phyloP scores from a whole-genome alignment of 1,284 basidiomycete genomes.

The Puccinia hordei region DNA sequence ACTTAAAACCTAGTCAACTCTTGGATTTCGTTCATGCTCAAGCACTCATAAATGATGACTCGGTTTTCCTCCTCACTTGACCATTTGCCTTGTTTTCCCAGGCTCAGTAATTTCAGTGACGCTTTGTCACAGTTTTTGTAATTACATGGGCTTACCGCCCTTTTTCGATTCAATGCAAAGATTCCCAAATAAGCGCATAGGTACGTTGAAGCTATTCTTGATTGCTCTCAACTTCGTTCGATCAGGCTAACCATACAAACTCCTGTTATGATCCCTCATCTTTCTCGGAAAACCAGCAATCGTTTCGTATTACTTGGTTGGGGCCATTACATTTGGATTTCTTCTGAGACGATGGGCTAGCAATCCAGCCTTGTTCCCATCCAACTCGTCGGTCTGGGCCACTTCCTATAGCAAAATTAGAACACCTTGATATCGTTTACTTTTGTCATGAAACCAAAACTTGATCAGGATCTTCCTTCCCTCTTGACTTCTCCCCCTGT shows the following conservation, averaged over 20 bases:
- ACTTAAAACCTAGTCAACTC: background rate
- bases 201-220: slow-evolving; percentile 58
- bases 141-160: slow-evolving; percentile 85
- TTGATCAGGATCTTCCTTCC: too few species aligned
- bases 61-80: background rate
- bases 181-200: slow-evolving; percentile 60
- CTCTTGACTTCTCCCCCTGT: too few species aligned
- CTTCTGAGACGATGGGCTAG: slow-evolving; percentile 1
- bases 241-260: too few species aligned
- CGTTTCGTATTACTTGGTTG: background rate
- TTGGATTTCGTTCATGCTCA: too few species aligned
- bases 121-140: slow-evolving; percentile 83
- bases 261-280: background rate
- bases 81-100: slow-evolving; percentile 56
- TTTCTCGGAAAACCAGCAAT: background rate
- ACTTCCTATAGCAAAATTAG: background rate
- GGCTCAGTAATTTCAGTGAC: slow-evolving; percentile 65
- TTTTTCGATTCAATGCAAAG: slow-evolving; percentile 60
- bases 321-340: slow-evolving; percentile 10
- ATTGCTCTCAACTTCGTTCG: background rate
- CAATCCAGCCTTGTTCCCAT: slow-evolving; percentile 18
- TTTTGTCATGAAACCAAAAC: too few species aligned
- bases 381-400: background rate
- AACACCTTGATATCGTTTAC: too few species aligned
- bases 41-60: background rate